phyloP scores from a whole-genome alignment of 345 rosid genomes.

The Hibiscus mutabilis region DNA sequence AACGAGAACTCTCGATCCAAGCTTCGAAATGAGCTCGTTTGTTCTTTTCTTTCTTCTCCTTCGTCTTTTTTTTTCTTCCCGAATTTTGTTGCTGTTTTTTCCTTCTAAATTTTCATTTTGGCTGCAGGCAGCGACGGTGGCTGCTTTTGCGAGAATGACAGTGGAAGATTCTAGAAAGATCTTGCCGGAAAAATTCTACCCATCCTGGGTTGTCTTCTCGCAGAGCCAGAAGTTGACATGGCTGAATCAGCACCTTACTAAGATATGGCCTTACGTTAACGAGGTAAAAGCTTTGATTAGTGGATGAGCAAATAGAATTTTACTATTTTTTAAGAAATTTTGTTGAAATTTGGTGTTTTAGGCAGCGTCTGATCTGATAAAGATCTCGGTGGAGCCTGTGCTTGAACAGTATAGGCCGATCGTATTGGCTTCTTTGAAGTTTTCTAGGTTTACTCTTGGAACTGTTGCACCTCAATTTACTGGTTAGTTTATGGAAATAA shows the following conservation, averaged over 20 bases:
- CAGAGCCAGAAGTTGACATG: slow-evolving; percentile 94
- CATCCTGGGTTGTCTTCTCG: slow-evolving; percentile 97
- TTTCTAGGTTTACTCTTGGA: slow-evolving; percentile 93
- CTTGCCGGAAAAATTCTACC: slow-evolving; percentile 70
- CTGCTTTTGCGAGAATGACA: slow-evolving; percentile 94
- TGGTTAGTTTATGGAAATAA: slow-evolving; percentile 41
- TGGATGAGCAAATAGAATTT: neutral
- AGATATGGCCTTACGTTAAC: slow-evolving; percentile 96
- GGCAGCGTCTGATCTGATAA: slow-evolving; percentile 98
- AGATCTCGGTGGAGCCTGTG: slow-evolving; percentile 78
- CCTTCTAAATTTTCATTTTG: neutral
- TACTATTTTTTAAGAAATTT: neutral
- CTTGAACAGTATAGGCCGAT: slow-evolving; percentile 93
- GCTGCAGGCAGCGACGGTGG: slow-evolving; percentile 70
- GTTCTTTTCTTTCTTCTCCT: slow-evolving; percentile 13
- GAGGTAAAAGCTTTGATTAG: slow-evolving; percentile 32
- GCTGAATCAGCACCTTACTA: slow-evolving; percentile 78
- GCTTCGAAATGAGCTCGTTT: slow-evolving; percentile 69
- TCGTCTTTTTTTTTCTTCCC: neutral
- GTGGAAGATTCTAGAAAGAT: slow-evolving; percentile 90
- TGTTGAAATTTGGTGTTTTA: slow-evolving; percentile 21
- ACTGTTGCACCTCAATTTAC: slow-evolving; percentile 99
- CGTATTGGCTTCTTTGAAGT: slow-evolving; percentile 74
- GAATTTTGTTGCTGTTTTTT: neutral
- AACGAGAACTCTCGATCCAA: slow-evolving; percentile 83